Conservation (phyloP, 305 asterid species). For the Solanum chacoense region DNA sequence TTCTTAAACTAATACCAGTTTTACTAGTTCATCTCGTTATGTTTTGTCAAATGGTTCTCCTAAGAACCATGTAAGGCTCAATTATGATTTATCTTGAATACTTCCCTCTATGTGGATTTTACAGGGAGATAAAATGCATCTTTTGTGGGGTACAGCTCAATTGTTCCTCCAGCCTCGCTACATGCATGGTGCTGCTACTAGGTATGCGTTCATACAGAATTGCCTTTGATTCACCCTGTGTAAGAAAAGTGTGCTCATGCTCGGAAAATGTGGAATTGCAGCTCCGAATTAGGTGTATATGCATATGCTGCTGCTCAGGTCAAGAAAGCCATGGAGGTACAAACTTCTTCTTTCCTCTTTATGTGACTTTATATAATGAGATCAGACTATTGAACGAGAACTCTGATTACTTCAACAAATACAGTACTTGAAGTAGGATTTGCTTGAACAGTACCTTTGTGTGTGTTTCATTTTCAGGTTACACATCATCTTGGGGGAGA, state of each 20-base stretch:
- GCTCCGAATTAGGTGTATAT: slow-evolving; percentile 77
- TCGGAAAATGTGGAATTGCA: slow-evolving; percentile 11
- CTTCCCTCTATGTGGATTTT: neutral
- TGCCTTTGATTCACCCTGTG: neutral
- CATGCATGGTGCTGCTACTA: slow-evolving; percentile 99
- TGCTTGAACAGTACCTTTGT: neutral
- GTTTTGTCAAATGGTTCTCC: neutral
- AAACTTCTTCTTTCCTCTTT: neutral
- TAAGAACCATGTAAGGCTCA: neutral
- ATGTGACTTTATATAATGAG: neutral
- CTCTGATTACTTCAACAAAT: neutral
- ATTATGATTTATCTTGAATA: neutral
- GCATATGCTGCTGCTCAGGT: slow-evolving; percentile 85
- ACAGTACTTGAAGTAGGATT: neutral
- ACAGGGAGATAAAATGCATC: slow-evolving; percentile 64
- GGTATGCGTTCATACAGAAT: slow-evolving; percentile 24
- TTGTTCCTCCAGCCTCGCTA: slow-evolving; percentile 75
- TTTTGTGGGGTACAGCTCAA: slow-evolving; percentile 97
- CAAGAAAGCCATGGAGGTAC: slow-evolving; percentile 90
- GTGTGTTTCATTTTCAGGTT: slow-evolving; percentile 37
- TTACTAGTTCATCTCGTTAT: neutral
- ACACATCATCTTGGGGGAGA: slow-evolving; percentile 97
- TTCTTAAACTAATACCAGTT: neutral
- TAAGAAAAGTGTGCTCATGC: neutral
- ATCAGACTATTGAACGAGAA: neutral